Evolutionary conservation across 208 protist genomes (phyloP).

Genomic region (Wallacemonas sp.): DNA sequence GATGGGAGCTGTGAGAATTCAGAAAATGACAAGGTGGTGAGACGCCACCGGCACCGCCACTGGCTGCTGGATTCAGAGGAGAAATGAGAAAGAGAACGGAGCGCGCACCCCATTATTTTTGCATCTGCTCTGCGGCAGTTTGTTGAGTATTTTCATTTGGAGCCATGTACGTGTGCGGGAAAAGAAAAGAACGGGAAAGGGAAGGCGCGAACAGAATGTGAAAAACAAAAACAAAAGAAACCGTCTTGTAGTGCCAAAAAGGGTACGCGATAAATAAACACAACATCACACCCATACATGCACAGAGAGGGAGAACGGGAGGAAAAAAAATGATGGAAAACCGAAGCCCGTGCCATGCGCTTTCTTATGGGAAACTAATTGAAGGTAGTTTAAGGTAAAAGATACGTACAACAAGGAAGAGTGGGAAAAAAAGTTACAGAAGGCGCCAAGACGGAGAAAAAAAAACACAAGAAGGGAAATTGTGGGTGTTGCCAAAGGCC

Average conservation of each 20-base stretch:
- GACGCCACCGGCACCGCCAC: too few relatives aligned
- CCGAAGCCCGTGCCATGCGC: too few relatives aligned
- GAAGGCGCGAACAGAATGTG: background rate
- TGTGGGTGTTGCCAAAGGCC: background rate
- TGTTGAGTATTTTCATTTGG: background rate
- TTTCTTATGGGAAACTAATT: too few relatives aligned
- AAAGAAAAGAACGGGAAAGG: constrained; percentile 3
- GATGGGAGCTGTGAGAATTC: too few relatives aligned
- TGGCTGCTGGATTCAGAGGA: too few relatives aligned
- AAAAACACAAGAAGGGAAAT: background rate
- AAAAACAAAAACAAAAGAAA: constrained; percentile 9
- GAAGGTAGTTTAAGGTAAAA: background rate
- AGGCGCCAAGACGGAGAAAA: background rate
- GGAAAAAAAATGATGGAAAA: background rate
- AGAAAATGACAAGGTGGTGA: too few relatives aligned
- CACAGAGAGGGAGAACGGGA: background rate
- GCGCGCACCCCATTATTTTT: too few relatives aligned
- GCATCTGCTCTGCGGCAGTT: too few relatives aligned
- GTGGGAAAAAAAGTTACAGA: background rate
- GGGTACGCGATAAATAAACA: too few relatives aligned
- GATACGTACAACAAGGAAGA: constrained; percentile 5
- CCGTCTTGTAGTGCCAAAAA: background rate
- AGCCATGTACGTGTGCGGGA: background rate
- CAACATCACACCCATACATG: background rate
- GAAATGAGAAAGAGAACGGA: too few relatives aligned